Percentiles rank a stretch among this genome's conserved stretches.
These are phyloP conservation scores for Paecilomyces sp. DNA, from an alignment of 2,329 filamentous ascomycete species.

Conservation along the genomic window DNA sequence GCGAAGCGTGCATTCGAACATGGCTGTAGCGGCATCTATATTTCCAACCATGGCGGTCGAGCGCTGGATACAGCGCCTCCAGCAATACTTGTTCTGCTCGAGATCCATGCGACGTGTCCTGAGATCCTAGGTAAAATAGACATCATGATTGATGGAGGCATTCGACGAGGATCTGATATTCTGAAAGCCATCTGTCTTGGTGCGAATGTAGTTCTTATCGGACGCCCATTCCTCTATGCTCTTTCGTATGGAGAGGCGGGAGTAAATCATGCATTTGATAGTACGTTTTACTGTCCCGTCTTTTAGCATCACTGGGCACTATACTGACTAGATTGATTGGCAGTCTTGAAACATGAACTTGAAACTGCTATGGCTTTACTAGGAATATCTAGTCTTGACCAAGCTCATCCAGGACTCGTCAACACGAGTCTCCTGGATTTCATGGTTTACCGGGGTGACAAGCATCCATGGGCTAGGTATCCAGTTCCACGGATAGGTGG, in stretches of 20 bases:
- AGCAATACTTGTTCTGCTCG: conserved; percentile 34
- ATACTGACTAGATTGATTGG: not conserved
- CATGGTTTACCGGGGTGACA: not conserved
- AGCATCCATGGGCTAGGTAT: not conserved
- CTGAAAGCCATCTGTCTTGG: conserved; percentile 2
- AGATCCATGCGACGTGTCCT: conserved; percentile 34
- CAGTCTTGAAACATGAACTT: not conserved
- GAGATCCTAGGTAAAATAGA: conserved; percentile 11
- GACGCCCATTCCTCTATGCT: conserved; percentile 4
- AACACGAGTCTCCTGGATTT: not conserved
- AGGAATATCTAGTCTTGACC: not conserved
- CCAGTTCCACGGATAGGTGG: not conserved
- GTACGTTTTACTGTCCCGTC: not conserved
- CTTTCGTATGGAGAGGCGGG: conserved; percentile 5
- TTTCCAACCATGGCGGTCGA: conserved; percentile 2
- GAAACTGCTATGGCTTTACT: not conserved
- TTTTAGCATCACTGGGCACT: not conserved
- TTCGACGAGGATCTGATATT: conserved; percentile 4
- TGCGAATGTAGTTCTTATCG: conserved; percentile 2
- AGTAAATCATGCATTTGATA: conserved; percentile 1
- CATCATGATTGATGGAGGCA: conserved; percentile 3
- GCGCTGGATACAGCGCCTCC: conserved; percentile 15
- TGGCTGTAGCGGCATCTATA: not conserved
- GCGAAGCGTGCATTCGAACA: not conserved
- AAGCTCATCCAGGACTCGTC: not conserved